These are phyloP conservation scores for Coniochaeta sp. DNA, from an alignment of 2,329 filamentous ascomycete species.

Conservation along the genomic window DNA sequence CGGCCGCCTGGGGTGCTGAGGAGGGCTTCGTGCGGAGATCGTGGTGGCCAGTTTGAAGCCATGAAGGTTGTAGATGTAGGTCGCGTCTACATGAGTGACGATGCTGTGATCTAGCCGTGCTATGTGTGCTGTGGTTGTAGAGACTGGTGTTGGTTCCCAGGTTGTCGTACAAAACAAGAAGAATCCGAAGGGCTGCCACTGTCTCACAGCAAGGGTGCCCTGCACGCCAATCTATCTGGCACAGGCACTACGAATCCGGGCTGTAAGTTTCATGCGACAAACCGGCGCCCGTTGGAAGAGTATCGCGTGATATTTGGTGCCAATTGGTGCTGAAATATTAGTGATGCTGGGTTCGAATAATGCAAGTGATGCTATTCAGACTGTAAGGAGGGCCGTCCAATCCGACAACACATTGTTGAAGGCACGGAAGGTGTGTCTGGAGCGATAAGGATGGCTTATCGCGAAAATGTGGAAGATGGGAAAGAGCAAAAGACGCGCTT, in stretches of 20 bases:
- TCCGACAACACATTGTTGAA: not conserved
- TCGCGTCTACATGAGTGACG: not conserved
- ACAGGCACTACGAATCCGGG: constrained; percentile 15
- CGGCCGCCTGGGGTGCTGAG: constrained; percentile 70
- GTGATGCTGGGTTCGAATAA: no score
- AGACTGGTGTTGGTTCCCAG: not conserved
- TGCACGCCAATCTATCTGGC: constrained; percentile 21
- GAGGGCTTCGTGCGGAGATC: constrained; percentile 58
- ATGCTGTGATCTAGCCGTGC: no score
- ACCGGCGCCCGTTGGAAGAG: no score
- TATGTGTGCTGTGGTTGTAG: no score
- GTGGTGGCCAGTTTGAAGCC: constrained; percentile 57
- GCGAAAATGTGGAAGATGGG: not conserved
- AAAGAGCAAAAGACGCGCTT: constrained; percentile 1
- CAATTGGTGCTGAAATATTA: no score
- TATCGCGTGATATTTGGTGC: no score
- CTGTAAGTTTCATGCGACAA: no score
- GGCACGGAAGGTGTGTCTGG: not conserved
- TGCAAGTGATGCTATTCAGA: not conserved
- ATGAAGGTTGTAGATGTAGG: constrained; percentile 12
- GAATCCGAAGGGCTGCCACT: not conserved
- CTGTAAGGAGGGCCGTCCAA: no score
- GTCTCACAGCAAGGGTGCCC: constrained; percentile 7
- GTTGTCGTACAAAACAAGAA: constrained; percentile 8
- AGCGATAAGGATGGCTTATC: constrained; percentile 1